Conservation (phyloP, 2,329 filamentous ascomycete genomes). For the Bipolaris bicolor region DNA sequence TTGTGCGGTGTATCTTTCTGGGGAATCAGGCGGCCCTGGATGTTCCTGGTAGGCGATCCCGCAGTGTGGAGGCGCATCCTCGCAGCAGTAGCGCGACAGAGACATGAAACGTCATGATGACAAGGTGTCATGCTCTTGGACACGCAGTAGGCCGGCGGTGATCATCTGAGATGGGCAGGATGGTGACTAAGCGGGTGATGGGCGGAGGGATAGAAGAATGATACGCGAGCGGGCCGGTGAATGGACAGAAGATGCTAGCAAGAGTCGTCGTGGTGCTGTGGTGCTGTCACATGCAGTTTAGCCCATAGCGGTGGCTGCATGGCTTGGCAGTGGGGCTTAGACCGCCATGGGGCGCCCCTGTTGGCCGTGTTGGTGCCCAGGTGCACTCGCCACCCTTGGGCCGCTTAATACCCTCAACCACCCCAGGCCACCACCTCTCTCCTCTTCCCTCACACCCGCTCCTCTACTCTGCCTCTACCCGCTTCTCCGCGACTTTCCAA, state of each 20-base stretch:
- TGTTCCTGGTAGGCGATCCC: not conserved
- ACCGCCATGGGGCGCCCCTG: slow-evolving; percentile 9
- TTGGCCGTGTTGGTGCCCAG: slow-evolving; percentile 4
- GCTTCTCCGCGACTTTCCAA: slow-evolving; percentile 11
- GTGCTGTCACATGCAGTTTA: not conserved
- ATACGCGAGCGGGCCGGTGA: not conserved
- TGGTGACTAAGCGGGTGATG: not conserved
- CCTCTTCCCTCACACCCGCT: slow-evolving; percentile 5
- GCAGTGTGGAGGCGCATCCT: not conserved
- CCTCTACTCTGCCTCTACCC: slow-evolving; percentile 9
- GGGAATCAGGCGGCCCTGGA: not conserved
- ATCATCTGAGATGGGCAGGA: not conserved
- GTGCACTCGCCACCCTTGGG: slow-evolving; percentile 16
- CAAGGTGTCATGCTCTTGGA: not conserved
- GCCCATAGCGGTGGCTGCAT: not conserved
- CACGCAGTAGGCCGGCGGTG: not conserved
- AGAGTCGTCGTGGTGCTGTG: not conserved
- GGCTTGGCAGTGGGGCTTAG: slow-evolving; percentile 17
- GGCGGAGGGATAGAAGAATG: not conserved
- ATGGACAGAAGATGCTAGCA: not conserved
- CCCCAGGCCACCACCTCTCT: not conserved
- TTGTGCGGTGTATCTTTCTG: not conserved
- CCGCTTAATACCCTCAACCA: slow-evolving; percentile 13
- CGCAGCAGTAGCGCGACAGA: not conserved
- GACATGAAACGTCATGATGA: slow-evolving; percentile 1